A percentile compares a stretch with the other conserved stretches of the same genome.
phyloP scores from a whole-genome alignment of 805 yeast genomes.

The Grigorovia yakushimaensis region DNA sequence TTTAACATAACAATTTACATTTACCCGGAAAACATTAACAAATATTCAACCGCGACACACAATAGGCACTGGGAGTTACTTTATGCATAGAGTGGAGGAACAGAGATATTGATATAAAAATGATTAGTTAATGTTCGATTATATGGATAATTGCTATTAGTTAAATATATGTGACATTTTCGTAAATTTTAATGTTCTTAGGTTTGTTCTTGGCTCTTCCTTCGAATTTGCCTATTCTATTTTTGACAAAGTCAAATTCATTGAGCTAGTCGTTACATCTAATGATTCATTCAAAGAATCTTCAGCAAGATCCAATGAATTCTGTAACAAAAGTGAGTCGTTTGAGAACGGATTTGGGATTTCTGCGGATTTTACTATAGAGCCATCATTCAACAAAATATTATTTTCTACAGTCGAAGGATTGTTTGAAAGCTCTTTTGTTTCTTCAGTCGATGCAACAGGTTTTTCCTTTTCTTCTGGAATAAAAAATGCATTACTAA shows the following conservation, averaged over 20 bases:
- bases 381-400: background rate
- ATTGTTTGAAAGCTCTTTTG: background rate
- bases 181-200: too few species aligned
- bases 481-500: conserved; percentile 46
- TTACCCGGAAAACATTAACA: background rate
- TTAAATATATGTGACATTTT: background rate
- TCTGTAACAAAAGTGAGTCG: conserved; percentile 2
- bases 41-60: too few species aligned
- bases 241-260: background rate
- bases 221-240: background rate
- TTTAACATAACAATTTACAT: too few species aligned
- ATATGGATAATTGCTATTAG: too few species aligned
- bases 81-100: background rate
- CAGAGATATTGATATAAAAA: background rate
- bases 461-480: conserved; percentile 23
- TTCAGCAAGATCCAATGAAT: conserved; percentile 1
- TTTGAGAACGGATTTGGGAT: background rate
- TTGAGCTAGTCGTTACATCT: background rate
- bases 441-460: background rate
- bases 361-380: background rate
- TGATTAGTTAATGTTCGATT: background rate
- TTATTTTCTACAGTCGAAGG: background rate
- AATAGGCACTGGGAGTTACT: too few species aligned
- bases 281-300: conserved; percentile 10
- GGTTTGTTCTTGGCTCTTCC: background rate